Evolutionary conservation across 2,329 filamentous ascomycete genomes (phyloP).

Genomic region (Alternaria longipes): DNA sequence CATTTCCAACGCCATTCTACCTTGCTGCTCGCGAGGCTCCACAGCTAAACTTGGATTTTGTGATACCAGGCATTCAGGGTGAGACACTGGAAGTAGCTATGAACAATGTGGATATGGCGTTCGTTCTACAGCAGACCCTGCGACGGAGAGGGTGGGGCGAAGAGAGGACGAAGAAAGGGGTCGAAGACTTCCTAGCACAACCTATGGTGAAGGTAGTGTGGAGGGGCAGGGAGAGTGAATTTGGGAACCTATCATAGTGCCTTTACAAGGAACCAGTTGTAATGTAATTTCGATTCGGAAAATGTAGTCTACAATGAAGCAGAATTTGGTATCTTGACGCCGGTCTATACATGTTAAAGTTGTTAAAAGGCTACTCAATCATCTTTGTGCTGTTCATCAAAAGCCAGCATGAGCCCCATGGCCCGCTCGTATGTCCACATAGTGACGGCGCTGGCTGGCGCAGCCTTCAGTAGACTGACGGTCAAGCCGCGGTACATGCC

Average conservation of each 20-base stretch:
- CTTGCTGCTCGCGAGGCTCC: background rate
- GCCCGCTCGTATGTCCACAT: conserved; percentile 93
- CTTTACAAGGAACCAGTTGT: background rate
- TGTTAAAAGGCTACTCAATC: background rate
- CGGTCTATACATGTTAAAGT: background rate
- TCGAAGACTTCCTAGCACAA: conserved; percentile 2
- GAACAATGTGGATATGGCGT: conserved; percentile 10
- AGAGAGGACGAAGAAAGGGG: background rate
- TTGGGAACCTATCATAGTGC: background rate
- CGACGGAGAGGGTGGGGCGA: conserved; percentile 4
- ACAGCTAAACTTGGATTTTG: background rate
- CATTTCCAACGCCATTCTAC: conserved; percentile 5
- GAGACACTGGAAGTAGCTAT: conserved; percentile 10
- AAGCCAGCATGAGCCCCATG: conserved; percentile 65
- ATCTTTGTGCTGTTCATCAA: conserved; percentile 29
- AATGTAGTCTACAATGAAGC: background rate
- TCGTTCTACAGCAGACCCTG: conserved; percentile 10
- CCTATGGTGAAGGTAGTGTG: conserved; percentile 9
- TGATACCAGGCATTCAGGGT: conserved; percentile 10
- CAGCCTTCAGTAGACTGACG: conserved; percentile 90
- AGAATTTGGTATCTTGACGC: conserved; percentile 4
- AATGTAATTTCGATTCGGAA: background rate
- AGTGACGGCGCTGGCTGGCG: conserved; percentile 89
- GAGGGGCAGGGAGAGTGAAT: background rate
- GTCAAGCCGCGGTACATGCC: conserved; percentile 88